Evolutionary conservation across 441 rosid genomes (phyloP), one percentile per base, ranked within the genome.

Genomic region (Eutrema salsugineum): DNA sequence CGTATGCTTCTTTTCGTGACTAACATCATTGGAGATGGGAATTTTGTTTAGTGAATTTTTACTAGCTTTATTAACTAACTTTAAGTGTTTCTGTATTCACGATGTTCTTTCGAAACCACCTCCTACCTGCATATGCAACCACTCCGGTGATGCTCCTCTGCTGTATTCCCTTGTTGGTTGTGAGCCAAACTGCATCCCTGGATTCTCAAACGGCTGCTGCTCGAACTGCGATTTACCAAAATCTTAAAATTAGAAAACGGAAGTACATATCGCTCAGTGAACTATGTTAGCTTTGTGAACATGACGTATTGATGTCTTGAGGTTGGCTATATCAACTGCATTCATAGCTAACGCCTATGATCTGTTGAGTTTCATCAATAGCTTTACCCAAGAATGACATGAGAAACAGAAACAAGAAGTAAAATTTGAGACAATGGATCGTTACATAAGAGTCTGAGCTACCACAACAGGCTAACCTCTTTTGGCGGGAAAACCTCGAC

Each of bases 61-160:
- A 30, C 22, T 16, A 66, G 71, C 53, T 54, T 67, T 54, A 42
- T 40, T 12, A 27, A 27, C 50, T 66, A 54, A 39, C 30, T 30
- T 44, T 28, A 28, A 43, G 54, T 62, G 39, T 46, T 63, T 17
- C 36, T 27, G 50, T 30, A 43, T 80, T 66, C 73, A 89, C 35
- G 83, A 70, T 58, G 85, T 77, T 85, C 92, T 82, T 74, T 85
- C 88, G 59, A 92, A 86, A 71, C 93, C 83, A 51, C 98, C 83
- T 30, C 90, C 89, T 72, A 90, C 71, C 81, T 91, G 93, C 93
- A 88, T 92, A 66, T 88, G 98, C 87, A 92, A 75, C 96, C 96
- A 92, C 68, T 92, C 96, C 0, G 96, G 90, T 36, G 94, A 92
- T 46, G 94, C 62, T 54, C 85, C 84, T 2, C 81, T 84, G 39